Base-by-base conservation (phyloP, 805 yeast species). In the Komagataella mondaviorum region DNA sequence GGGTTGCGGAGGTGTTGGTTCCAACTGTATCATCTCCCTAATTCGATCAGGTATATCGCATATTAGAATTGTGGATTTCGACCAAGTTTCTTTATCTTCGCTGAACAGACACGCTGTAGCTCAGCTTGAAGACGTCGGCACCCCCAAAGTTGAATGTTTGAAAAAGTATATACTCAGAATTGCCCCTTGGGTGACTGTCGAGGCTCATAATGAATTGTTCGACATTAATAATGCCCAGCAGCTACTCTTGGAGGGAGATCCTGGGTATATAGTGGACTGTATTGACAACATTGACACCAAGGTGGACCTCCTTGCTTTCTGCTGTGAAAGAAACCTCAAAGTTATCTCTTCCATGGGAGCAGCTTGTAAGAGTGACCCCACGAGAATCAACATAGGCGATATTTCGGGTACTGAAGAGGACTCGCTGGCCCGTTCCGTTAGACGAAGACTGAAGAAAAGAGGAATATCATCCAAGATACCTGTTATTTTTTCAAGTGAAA, bases 1-100 rank as follows among this genome's bases (percentile, higher is more conserved):
- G 30, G 99, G 99, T 30, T 93, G 91, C 16, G 99, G 99, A 53
- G 99, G 99, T 53, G 99, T 93, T 45, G 99, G 99, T 2, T 90
- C 97, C 0, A 90, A 96, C 91, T 96, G 84, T 22, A 83, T 85
- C 10, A 84, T 95, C 8, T 88, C 95, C 85, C 73, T 93, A 52
- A 85, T 86, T 1, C 80, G 99, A 60, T 86, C 96, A 16, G 99
- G 99, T 14, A 83, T 90, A 45, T 83, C 85, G 18, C 76, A 78
- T 53, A 64, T 93, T 51, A 76, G 89, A 57, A 75, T 93, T 52
- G 81, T 93, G 51, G 99, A 93, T 67, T 93, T 93, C 63, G 99
- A 93, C 66, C 99, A 93, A 69, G 97, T 93, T 23, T 81, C 96
- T 1, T 71, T 93, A 53, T 85, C 96, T 49, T 88, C 96, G 6